A percentile compares a stretch with the other conserved stretches of the same genome.
Conservation (phyloP, 2,329 filamentous ascomycete species). For the Colletotrichum zoysiae region DNA sequence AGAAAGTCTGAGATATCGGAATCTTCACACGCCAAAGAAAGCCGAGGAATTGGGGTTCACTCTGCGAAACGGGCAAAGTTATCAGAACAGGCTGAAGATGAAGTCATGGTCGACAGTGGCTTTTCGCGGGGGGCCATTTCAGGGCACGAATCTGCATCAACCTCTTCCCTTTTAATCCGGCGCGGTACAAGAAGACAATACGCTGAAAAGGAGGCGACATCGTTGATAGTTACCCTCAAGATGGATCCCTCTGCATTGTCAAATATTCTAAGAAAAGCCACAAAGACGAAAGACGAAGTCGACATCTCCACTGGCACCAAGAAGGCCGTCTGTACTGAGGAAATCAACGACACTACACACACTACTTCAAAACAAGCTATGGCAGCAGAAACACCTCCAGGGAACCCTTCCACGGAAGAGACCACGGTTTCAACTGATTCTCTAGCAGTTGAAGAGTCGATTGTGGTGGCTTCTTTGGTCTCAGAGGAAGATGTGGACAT, state of each 20-base stretch:
- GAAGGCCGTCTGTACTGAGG: neutral
- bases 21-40: neutral
- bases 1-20: constrained; percentile 25
- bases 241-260: constrained; percentile 25
- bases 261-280: constrained; percentile 1
- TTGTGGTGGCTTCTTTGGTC: constrained; percentile 5
- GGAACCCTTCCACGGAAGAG: neutral
- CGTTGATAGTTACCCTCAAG: constrained; percentile 35
- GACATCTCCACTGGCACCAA: neutral
- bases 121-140: neutral
- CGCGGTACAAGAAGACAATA: constrained; percentile 9
- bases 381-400: neutral
- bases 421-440: neutral
- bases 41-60: neutral
- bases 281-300: neutral
- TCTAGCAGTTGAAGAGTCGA: constrained; percentile 10
- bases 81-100: neutral
- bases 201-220: neutral
- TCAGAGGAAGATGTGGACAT: neutral
- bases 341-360: neutral
- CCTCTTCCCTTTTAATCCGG: constrained; percentile 4
- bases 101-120: constrained; percentile 4
- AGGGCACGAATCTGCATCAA: neutral
- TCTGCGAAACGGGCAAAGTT: constrained; percentile 19
- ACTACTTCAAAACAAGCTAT: neutral